phyloP scores from a whole-genome alignment of 805 yeast genomes.

The Candida ponderosae region DNA sequence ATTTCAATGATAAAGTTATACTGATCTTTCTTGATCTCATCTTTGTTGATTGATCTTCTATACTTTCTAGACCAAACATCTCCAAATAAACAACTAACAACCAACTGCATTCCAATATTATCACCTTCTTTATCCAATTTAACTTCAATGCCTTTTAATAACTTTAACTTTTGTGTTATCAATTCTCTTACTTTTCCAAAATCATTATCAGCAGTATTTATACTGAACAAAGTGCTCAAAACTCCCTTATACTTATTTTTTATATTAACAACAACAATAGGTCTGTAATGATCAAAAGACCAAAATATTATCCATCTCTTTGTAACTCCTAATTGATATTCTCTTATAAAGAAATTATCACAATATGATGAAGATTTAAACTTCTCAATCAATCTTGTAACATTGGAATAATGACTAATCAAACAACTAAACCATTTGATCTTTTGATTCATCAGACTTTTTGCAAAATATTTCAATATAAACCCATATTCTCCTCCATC shows the following conservation, averaged over 20 bases:
- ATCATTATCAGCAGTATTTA: conserved; percentile 10
- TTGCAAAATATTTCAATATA: conserved; percentile 25
- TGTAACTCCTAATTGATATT: conserved; percentile 15
- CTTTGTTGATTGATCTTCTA: conserved; percentile 9
- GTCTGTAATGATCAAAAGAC: conserved; percentile 11
- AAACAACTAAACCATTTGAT: conserved; percentile 33
- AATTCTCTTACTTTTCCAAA: conserved; percentile 1
- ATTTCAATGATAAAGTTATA: not conserved
- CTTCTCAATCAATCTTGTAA: conserved; percentile 3
- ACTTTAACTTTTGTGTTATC: not conserved
- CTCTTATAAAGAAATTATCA: conserved; percentile 10
- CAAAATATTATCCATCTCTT: conserved; percentile 20
- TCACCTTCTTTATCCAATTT: not conserved
- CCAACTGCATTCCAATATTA: no score
- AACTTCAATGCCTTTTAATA: not conserved
- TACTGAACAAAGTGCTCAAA: no score
- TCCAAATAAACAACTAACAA: no score
- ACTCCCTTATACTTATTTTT: no score
- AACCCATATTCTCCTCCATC: conserved; percentile 40
- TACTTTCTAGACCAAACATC: conserved; percentile 19
- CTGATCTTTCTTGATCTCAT: not conserved
- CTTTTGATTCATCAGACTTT: conserved; percentile 17
- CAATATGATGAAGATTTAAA: no score
- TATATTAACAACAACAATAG: conserved; percentile 1
- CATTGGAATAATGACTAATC: conserved; percentile 22